These are phyloP conservation scores for Talaromyces sp. DNA, from an alignment of 2,329 filamentous ascomycete genomes.

Conservation along the genomic window DNA sequence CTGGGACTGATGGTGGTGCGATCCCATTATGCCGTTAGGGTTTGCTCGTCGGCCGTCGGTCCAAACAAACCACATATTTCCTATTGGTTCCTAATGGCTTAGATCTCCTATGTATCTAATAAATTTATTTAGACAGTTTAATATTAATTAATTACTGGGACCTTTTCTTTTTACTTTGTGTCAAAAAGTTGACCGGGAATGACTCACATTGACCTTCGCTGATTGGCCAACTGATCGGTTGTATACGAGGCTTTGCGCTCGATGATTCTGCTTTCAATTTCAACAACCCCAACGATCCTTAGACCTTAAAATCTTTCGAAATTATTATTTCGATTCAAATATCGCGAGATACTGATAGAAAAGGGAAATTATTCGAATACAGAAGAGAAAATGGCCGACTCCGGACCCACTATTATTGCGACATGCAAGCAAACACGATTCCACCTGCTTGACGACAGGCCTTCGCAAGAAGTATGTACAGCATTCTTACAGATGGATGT, in stretches of 20 bases:
- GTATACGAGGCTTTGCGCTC: background rate
- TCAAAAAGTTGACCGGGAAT: slow-evolving; percentile 9
- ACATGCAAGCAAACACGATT: slow-evolving; percentile 65
- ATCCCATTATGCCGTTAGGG: background rate
- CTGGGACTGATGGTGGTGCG: background rate
- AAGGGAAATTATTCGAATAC: background rate
- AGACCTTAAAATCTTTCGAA: background rate
- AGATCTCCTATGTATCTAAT: background rate
- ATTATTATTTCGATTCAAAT: background rate
- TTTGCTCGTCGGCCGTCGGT: background rate
- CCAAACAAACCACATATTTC: background rate
- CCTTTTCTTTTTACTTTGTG: background rate
- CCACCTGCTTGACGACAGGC: slow-evolving; percentile 52
- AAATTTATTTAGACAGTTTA: background rate
- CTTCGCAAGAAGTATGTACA: slow-evolving; percentile 43
- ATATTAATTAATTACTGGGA: background rate
- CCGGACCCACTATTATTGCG: slow-evolving; percentile 45
- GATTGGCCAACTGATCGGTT: slow-evolving; percentile 3
- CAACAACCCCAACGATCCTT: background rate
- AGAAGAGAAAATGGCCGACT: background rate
- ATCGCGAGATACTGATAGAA: background rate
- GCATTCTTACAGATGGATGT: background rate
- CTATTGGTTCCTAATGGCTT: background rate
- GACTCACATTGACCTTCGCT: slow-evolving; percentile 4
- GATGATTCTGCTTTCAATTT: background rate